phyloP scores from a whole-genome alignment of 1,284 basidiomycete species.

The Sporisorium exsertum region DNA sequence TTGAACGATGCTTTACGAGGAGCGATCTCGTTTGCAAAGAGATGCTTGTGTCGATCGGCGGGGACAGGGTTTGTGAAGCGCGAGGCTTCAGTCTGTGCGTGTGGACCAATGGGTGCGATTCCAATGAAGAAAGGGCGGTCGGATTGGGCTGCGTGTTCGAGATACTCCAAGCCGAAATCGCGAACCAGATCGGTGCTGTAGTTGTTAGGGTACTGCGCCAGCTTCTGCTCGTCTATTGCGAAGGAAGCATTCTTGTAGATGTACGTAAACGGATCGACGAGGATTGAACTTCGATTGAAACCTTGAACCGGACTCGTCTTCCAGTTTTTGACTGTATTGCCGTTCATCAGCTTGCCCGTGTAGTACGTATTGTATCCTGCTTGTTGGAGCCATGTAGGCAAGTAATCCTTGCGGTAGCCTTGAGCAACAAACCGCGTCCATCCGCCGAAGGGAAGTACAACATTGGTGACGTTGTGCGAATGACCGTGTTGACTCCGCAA shows the following conservation, averaged over 20 bases:
- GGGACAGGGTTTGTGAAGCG: conserved; percentile 10
- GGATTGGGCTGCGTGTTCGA: conserved; percentile 4
- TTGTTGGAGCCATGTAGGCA: conserved; percentile 13
- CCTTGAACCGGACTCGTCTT: conserved; percentile 7
- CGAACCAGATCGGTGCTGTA: conserved; percentile 14
- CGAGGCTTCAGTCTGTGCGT: neutral
- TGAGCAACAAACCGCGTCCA: conserved; percentile 11
- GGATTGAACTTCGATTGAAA: conserved; percentile 9
- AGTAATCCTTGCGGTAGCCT: conserved; percentile 8
- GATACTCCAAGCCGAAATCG: conserved; percentile 8
- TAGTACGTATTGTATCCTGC: conserved; percentile 16
- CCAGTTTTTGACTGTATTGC: conserved; percentile 12
- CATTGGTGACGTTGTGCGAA: conserved; percentile 17
- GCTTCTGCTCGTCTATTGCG: conserved; percentile 1
- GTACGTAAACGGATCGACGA: conserved; percentile 16
- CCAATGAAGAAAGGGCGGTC: conserved; percentile 14
- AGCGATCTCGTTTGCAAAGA: neutral
- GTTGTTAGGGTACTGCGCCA: neutral
- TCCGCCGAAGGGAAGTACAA: conserved; percentile 6
- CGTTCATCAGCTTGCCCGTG: conserved; percentile 19
- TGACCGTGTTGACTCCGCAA: conserved; percentile 14
- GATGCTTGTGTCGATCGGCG: neutral
- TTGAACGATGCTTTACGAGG: conserved; percentile 10
- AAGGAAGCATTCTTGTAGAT: conserved; percentile 12
- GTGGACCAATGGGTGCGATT: conserved; percentile 15